phyloP scores from a whole-genome alignment of 2,329 filamentous ascomycete species.

The Coniochaeta sp. region DNA sequence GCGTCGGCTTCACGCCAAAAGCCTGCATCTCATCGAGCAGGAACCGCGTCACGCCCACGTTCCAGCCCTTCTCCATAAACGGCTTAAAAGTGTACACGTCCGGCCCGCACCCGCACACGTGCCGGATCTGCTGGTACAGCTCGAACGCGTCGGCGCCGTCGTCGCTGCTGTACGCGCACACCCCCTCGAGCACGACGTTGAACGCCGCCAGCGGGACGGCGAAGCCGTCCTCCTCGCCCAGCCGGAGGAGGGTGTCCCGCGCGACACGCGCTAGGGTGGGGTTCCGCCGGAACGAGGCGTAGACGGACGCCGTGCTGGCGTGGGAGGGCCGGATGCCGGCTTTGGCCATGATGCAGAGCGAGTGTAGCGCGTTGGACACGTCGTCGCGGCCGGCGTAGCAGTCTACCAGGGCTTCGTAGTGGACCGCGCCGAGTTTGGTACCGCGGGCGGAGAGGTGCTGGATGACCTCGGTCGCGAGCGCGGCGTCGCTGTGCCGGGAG shows the following conservation, averaged over 20 bases:
- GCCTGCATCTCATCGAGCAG: constrained; percentile 29
- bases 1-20: constrained; percentile 23
- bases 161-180: constrained; percentile 9
- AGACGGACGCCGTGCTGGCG: constrained; percentile 58
- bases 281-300: constrained; percentile 42
- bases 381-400: constrained; percentile 57
- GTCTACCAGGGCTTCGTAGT: constrained; percentile 75
- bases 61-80: constrained; percentile 21
- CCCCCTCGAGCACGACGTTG: constrained; percentile 32
- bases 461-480: constrained; percentile 65
- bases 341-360: constrained; percentile 67
- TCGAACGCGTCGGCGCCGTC: constrained; percentile 19
- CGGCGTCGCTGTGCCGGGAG: constrained; percentile 58
- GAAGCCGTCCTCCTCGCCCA: constrained; percentile 32
- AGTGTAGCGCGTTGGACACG: constrained; percentile 57
- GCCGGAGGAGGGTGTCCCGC: constrained; percentile 47
- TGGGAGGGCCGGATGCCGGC: constrained; percentile 51
- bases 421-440: constrained; percentile 52
- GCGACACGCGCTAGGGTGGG: constrained; percentile 40
- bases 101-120: constrained; percentile 26
- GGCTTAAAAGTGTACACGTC: constrained; percentile 27
- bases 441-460: constrained; percentile 53
- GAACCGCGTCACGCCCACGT: constrained; percentile 22
- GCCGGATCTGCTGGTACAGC: constrained; percentile 28
- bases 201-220: constrained; percentile 29